Conservation (phyloP, 192 early-diverging fungal genomes). For the Backusella mclennaniae region DNA sequence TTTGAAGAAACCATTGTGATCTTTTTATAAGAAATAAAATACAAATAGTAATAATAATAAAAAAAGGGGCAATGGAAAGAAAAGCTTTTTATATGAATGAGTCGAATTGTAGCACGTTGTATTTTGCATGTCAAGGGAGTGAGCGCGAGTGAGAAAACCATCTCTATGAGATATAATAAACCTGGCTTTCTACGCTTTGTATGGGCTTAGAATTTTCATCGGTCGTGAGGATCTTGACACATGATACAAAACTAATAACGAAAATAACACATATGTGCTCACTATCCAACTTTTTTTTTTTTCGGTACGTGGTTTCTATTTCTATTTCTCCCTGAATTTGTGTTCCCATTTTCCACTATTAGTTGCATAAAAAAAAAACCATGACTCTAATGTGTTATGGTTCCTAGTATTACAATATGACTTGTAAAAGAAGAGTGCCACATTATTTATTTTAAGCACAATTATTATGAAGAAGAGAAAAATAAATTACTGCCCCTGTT, state of each 20-base stretch:
- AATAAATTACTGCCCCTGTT: not conserved
- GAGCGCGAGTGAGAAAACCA: not conserved
- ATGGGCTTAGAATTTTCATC: not conserved
- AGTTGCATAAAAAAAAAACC: not conserved
- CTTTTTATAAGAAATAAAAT: not conserved
- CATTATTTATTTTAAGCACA: not conserved
- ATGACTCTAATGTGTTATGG: not conserved
- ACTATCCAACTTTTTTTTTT: not conserved
- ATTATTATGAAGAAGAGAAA: not conserved
- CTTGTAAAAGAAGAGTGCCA: not conserved
- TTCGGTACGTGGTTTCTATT: not conserved
- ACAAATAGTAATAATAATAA: not conserved
- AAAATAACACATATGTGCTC: not conserved
- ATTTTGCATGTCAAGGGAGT: not conserved
- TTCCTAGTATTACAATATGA: not conserved
- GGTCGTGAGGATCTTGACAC: not conserved
- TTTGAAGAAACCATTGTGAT: constrained; percentile 5
- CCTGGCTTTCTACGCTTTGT: not conserved
- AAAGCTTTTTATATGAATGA: not conserved
- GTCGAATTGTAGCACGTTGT: not conserved
- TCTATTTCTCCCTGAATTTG: not conserved
- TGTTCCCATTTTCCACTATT: not conserved
- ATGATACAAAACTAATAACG: not conserved
- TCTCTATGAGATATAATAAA: not conserved
- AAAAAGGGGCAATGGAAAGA: not conserved